These are phyloP conservation scores for Nitzschia sp. DNA, from an alignment of 108 stramenopile genomes.

Conservation along the genomic window DNA sequence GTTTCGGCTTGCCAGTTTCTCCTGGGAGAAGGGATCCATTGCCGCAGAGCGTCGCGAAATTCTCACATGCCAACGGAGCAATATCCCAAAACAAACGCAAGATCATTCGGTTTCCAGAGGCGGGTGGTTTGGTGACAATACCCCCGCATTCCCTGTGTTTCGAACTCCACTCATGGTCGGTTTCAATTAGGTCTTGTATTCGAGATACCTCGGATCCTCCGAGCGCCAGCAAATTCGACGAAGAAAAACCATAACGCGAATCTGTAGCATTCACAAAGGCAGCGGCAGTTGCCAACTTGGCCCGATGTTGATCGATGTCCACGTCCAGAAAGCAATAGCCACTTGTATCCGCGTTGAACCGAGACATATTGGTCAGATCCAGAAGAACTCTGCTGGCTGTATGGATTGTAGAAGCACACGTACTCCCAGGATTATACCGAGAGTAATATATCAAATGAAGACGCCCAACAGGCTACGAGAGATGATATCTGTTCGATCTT, in stretches of 20 bases:
- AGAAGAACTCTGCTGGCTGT: no score
- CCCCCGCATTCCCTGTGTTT: conserved; percentile 27
- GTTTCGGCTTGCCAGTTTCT: conserved; percentile 31
- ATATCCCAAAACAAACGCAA: conserved; percentile 76
- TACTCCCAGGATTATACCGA: no score
- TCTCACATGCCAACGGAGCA: conserved; percentile 79
- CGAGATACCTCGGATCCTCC: conserved; percentile 84
- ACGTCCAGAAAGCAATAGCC: conserved; percentile 55
- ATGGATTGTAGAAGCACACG: no score
- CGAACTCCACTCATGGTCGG: conserved; percentile 71
- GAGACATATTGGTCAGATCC: no score
- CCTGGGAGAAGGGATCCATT: conserved; percentile 41
- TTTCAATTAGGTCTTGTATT: conserved; percentile 53
- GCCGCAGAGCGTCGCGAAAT: conserved; percentile 24
- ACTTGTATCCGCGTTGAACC: conserved; percentile 13
- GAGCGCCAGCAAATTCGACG: conserved; percentile 58
- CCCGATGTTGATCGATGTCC: conserved; percentile 44
- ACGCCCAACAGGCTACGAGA: no score
- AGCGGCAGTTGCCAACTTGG: conserved; percentile 53
- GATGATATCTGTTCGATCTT: no score
- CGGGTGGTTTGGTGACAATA: conserved; percentile 24
- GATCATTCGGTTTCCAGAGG: conserved; percentile 49
- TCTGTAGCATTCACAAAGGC: conserved; percentile 86
- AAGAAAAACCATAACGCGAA: conserved; percentile 75
- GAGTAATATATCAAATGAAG: no score